Percentiles rank a stretch among this genome's conserved stretches.
Conservation (phyloP, 805 yeast genomes). For the Grigorovia yakushimaensis region DNA sequence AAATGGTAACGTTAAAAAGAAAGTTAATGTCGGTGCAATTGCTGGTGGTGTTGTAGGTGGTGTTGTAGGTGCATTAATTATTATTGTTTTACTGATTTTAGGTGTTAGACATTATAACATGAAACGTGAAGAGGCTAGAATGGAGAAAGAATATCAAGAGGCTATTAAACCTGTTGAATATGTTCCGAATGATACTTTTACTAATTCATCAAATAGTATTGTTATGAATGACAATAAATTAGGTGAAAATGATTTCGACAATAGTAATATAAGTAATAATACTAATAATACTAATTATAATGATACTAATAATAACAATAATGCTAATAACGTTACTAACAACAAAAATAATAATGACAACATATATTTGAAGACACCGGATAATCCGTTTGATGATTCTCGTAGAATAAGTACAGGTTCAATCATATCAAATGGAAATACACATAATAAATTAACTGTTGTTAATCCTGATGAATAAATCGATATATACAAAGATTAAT, state of each 20-base stretch:
- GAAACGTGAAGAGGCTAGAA: constrained; percentile 36
- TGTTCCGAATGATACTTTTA: constrained; percentile 3
- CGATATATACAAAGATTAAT: background rate
- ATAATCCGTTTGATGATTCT: constrained; percentile 66
- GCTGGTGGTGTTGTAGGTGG: constrained; percentile 59
- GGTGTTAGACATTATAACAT: constrained; percentile 30
- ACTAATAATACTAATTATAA: constrained; percentile 2
- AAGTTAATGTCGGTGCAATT: constrained; percentile 41
- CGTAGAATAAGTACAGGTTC: constrained; percentile 80
- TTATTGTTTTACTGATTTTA: constrained; percentile 33
- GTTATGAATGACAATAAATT: constrained; percentile 4
- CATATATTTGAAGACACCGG: constrained; percentile 5
- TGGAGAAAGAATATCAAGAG: constrained; percentile 49
- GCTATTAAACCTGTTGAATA: constrained; percentile 41
- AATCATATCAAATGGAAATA: constrained; percentile 64
- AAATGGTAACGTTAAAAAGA: constrained; percentile 7
- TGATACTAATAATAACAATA: background rate
- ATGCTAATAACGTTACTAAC: background rate
- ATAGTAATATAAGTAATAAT: constrained; percentile 1
- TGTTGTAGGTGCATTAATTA: constrained; percentile 35
- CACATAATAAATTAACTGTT: constrained; percentile 60
- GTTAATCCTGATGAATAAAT: constrained; percentile 71
- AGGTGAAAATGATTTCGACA: background rate
- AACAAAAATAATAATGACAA: constrained; percentile 16
- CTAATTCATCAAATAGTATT: constrained; percentile 6